These are phyloP conservation scores for Calonectria leucothoes DNA, from an alignment of 2,329 filamentous ascomycete genomes.

Conservation along the genomic window DNA sequence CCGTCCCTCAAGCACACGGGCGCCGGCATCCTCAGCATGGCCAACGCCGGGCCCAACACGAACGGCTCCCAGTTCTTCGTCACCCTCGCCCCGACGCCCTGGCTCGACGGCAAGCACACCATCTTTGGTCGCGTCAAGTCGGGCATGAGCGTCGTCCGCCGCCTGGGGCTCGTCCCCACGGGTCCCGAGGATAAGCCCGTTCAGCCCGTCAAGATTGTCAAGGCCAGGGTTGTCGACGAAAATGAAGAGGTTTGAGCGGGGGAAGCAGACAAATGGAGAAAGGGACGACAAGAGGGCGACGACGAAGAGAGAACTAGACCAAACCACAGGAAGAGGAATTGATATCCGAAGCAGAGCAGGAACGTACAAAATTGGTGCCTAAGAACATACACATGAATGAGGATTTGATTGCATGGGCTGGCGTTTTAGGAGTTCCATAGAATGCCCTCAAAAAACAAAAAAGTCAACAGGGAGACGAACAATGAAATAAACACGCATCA, in stretches of 20 bases:
- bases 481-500: conserved; percentile 12
- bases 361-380: not conserved
- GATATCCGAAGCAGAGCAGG: not conserved
- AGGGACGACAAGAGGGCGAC: not conserved
- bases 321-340: not conserved
- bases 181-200: conserved; percentile 82
- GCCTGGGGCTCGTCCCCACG: conserved; percentile 90
- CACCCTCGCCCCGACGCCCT: conserved; percentile 92
- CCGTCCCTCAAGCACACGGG: conserved; percentile 87
- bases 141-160: conserved; percentile 85
- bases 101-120: conserved; percentile 96
- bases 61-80: conserved; percentile 98
- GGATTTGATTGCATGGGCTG: conserved; percentile 10
- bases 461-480: not conserved
- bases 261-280: not conserved
- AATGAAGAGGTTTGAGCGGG: conserved; percentile 50
- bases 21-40: conserved; percentile 95
- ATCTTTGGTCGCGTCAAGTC: conserved; percentile 92
- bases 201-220: conserved; percentile 84
- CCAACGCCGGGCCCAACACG: conserved; percentile 91
- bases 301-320: not conserved
- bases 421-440: conserved; percentile 21
- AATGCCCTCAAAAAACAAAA: not conserved
- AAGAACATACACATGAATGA: not conserved
- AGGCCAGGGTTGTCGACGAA: conserved; percentile 76